Base-by-base conservation (phyloP, 2,329 filamentous ascomycete species). In the Thelonectria discophora region DNA sequence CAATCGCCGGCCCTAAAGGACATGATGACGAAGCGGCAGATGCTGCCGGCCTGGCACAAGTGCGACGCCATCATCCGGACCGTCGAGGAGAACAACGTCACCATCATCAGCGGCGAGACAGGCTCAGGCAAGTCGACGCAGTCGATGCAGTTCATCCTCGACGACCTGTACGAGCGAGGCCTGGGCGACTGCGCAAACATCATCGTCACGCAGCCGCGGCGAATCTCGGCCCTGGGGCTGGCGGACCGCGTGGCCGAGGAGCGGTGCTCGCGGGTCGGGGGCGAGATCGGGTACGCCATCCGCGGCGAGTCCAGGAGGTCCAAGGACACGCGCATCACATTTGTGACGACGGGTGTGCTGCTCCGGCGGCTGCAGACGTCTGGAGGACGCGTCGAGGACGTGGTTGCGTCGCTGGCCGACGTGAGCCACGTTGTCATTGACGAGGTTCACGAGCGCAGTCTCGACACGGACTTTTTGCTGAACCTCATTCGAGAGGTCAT, bases 71-170 rank as follows among this genome's bases (percentile, higher is more conserved):
- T 99, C 30, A 87, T 98, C 10, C 76, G 85, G 18, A 90, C 91
- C 0, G 91, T 99, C 50, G 84, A 84, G 43, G 80, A 84, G 5
- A 88, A 94, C 72, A 90, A 97, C 76, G 93, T 99, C 52, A 97
- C 93, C 1, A 97, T 99, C 71, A 95, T 99, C 69, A 96, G 94
- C 45, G 95, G 95, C 68, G 95, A 98, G 78, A 99, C 95, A 4
- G 95, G 95, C 55, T 97, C 93, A 17, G 95, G 95, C 73, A 99
- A 99, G 78, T 97, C 92, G 50, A 98, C 95, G 0, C 95, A 99
- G 76, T 95, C 93, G 2, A 93, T 98, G 34, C 95, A 99, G 75
- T 99, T 98, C 76, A 85, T 99, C 45, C 83, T 99, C 1, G 95
- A 99, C 71, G 92, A 98, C 69, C 81, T 98, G 65, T 97, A 97